Percentiles rank a stretch among this genome's conserved stretches.
Conservation (phyloP, 208 protist species). For the Crithidia acanthocephali region DNA sequence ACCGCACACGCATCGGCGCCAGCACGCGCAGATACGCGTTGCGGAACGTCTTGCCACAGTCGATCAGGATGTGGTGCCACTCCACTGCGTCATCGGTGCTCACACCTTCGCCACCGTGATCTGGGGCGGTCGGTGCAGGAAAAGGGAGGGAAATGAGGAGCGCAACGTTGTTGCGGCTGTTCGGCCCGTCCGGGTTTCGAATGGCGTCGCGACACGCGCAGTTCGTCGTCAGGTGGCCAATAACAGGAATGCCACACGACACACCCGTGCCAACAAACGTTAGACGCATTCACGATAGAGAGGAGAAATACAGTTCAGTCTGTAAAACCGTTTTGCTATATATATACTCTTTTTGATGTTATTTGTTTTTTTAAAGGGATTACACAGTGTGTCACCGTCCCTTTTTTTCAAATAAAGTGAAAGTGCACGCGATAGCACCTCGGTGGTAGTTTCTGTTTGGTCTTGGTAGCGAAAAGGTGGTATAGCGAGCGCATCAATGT, state of each 20-base stretch:
- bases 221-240: slow-evolving; percentile 66
- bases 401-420: no score
- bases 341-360: no score
- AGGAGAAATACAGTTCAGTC: background rate
- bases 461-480: no score
- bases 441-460: no score
- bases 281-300: slow-evolving; percentile 19
- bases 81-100: slow-evolving; percentile 15
- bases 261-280: slow-evolving; percentile 80
- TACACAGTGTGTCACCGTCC: no score
- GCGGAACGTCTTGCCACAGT: slow-evolving; percentile 92
- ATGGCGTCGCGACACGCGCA: slow-evolving; percentile 85
- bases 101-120: background rate
- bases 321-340: background rate
- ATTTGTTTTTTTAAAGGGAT: no score
- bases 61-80: slow-evolving; percentile 67
- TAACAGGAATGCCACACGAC: slow-evolving; percentile 83
- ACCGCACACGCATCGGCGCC: slow-evolving; percentile 48
- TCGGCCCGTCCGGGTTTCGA: slow-evolving; percentile 50
- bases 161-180: slow-evolving; percentile 81
- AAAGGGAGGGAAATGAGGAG: slow-evolving; percentile 68
- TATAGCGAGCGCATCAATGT: no score
- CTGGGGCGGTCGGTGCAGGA: slow-evolving; percentile 12
- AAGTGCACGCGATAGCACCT: no score
- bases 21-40: slow-evolving; percentile 89